Evolutionary conservation across 805 yeast species (phyloP).

Genomic region (Lachancea meyersii): DNA sequence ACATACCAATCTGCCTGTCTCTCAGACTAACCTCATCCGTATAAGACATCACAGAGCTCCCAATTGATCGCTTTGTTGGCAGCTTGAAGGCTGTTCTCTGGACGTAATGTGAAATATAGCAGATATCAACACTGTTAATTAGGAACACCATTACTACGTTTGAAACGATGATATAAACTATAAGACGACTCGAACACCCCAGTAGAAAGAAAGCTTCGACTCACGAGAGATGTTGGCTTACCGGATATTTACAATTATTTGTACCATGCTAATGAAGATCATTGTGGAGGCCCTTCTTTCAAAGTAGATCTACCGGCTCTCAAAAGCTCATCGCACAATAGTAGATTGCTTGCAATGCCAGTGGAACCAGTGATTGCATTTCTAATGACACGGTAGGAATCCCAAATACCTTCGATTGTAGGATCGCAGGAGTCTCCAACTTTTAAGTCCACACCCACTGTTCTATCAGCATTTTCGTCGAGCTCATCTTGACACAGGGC

Average conservation of each 20-base stretch:
- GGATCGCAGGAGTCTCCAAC: conserved; percentile 97
- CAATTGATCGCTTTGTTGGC: background rate
- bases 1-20: conserved; percentile 38
- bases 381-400: conserved; percentile 87
- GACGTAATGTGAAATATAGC: too few relatives aligned
- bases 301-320: conserved; percentile 95
- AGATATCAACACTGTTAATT: too few relatives aligned
- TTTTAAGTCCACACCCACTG: conserved; percentile 83
- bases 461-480: conserved; percentile 66
- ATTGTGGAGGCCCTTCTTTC: conserved; percentile 48
- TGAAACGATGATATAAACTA: background rate
- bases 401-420: conserved; percentile 91
- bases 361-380: conserved; percentile 89
- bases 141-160: background rate
- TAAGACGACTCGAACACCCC: too few relatives aligned
- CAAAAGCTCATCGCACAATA: conserved; percentile 90
- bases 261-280: conserved; percentile 7
- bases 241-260: conserved; percentile 4
- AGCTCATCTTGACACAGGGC: conserved; percentile 74
- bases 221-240: background rate
- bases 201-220: background rate
- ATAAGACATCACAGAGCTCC: conserved; percentile 14
- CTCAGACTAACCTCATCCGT: conserved; percentile 30
- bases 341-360: conserved; percentile 86
- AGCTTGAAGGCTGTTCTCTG: too few relatives aligned